Evolutionary conservation across 495 filamentous ascomycete species (phyloP).

Genomic region (Penicillium samsonianum): DNA sequence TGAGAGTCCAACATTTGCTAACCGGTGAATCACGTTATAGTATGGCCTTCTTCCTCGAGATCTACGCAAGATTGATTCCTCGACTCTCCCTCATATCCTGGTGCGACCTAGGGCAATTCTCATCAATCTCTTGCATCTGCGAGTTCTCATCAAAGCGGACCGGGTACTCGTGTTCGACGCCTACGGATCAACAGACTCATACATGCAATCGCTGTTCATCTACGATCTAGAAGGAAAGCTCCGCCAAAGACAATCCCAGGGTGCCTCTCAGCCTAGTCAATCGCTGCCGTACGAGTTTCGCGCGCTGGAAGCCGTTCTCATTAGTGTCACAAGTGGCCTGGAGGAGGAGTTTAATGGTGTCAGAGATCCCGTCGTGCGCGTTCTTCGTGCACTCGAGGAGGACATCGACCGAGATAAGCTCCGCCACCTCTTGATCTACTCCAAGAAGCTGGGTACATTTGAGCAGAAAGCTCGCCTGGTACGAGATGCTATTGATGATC

Average conservation of each 20-base stretch:
- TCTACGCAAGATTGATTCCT: constrained; percentile 97
- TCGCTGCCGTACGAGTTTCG: constrained; percentile 66
- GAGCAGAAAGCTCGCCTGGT: constrained; percentile 96
- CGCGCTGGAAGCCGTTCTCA: constrained; percentile 56
- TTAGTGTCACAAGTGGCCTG: constrained; percentile 74
- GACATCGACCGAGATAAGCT: constrained; percentile 96
- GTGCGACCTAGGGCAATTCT: constrained; percentile 92
- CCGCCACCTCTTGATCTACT: constrained; percentile 84
- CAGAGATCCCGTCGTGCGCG: constrained; percentile 83
- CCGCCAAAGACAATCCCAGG: constrained; percentile 52
- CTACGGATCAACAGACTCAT: constrained; percentile 91
- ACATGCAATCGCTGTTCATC: constrained; percentile 94
- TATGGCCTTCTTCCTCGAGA: constrained; percentile 95
- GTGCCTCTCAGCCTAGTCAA: constrained; percentile 45
- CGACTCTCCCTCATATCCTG: constrained; percentile 93
- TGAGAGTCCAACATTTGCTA: neutral
- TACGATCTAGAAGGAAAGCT: constrained; percentile 78
- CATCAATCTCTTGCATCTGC: constrained; percentile 89
- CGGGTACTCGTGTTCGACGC: constrained; percentile 94
- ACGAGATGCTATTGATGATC: constrained; percentile 90
- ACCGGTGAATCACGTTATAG: constrained; percentile 42
- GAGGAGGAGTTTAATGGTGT: constrained; percentile 94
- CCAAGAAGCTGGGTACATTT: constrained; percentile 93
- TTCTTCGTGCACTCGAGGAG: constrained; percentile 88
- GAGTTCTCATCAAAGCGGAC: constrained; percentile 91